phyloP scores from a whole-genome alignment of 495 filamentous ascomycete species.

The Aspergillus baeticus region DNA sequence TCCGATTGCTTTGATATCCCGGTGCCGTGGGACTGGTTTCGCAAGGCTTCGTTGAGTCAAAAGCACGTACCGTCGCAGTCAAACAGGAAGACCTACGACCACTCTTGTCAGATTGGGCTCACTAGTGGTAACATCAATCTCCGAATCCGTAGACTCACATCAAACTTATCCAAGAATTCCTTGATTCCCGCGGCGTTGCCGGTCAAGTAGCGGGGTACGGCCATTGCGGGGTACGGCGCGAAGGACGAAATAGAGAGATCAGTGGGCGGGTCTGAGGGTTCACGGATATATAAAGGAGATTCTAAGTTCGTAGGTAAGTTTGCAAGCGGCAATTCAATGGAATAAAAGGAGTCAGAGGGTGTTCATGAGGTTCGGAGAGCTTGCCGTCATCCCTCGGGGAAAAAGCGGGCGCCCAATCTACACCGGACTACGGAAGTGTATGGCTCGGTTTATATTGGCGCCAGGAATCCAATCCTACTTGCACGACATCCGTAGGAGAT shows the following conservation, averaged over 20 bases:
- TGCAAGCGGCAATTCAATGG: not conserved
- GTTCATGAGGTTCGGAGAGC: not conserved
- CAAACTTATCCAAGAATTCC: constrained; percentile 84
- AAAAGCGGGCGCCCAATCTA: constrained; percentile 3
- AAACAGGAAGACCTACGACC: constrained; percentile 80
- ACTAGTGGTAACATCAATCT: not conserved
- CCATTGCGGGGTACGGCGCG: constrained; percentile 26
- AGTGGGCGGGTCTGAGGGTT: too few species aligned
- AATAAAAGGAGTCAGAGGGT: not conserved
- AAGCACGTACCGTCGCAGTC: constrained; percentile 85
- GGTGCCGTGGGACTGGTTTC: not conserved
- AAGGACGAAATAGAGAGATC: not conserved
- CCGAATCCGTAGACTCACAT: constrained; percentile 59
- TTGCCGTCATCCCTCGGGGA: constrained; percentile 8
- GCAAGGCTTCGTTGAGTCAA: too few species aligned
- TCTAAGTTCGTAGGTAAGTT: not conserved
- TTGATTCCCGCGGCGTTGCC: constrained; percentile 72
- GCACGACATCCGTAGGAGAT: too few species aligned
- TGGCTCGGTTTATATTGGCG: too few species aligned
- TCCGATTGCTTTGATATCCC: constrained; percentile 6
- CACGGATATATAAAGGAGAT: too few species aligned
- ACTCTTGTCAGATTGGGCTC: too few species aligned
- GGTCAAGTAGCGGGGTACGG: constrained; percentile 69
- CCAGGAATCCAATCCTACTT: too few species aligned
- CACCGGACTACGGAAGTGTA: not conserved